Base-by-base conservation (phyloP, 1,284 basidiomycete species). In the Blastosporella zonata region DNA sequence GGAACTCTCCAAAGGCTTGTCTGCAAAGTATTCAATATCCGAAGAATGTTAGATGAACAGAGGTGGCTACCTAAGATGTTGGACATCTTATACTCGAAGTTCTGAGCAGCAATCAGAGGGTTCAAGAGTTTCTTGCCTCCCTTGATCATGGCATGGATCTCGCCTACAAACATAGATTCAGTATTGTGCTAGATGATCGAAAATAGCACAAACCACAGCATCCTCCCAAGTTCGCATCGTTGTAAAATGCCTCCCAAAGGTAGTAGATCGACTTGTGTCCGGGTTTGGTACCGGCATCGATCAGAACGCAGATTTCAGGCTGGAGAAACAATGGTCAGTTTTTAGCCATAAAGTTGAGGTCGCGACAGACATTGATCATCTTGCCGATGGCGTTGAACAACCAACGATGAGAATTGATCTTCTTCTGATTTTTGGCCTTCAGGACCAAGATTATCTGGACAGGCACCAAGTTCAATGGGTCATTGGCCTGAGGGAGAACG, bases 51-150 rank as follows among this genome's bases (percentile, higher is more conserved):
- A n/a, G 42, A 12, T 27, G 20, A 39, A 39, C 22, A 21, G 15
- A 17, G 13, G 22, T 4, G 55, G 69, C 59, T 67, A 82, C 90
- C 90, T 21, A 95, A 74, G 60, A 97, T 96, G 67, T 95, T 95
- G 31, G 90, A 93, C 90, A 95, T 95, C 72, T 93, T 97, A 74
- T 98, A 98, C 70, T 99, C 96, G 61, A 99, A 98, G 70, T 98
- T 98, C 68, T 98, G 96, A 20, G 93, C 92, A 8, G 93, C 93
- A 25, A 95, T 84, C 38, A 98, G 75, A 10, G 96, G 96, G 62
- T 98, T 99, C 53, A 98, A 64, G 28, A 99, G 79, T 65, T 97
- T 96, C 67, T 74, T 87, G 22, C 96, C 95, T 25, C 88, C 88
- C 64, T 93, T 83, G 61, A 96, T 91, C 93, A 94, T 94, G 47